Conservation (phyloP, 176 grass and related monocot species). For the Cenchrus purpureus region DNA sequence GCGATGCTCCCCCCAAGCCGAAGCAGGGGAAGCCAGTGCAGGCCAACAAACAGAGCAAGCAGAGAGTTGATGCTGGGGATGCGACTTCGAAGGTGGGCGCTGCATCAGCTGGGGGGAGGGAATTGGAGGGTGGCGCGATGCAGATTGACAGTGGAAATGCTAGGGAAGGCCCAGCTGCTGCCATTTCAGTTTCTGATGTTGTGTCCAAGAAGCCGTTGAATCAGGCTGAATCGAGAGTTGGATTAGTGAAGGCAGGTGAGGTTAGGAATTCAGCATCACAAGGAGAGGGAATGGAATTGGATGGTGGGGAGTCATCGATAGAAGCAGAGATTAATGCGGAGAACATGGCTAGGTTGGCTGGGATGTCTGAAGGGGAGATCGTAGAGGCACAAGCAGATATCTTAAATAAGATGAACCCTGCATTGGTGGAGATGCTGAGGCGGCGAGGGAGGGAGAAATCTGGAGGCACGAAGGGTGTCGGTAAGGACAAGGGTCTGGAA, state of each 20-base stretch:
- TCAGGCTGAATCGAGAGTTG: background rate
- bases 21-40: slow-evolving; percentile 30
- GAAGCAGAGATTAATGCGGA: slow-evolving; percentile 70
- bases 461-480: slow-evolving; percentile 29
- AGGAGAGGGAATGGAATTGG: slow-evolving; percentile 43
- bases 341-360: slow-evolving; percentile 67
- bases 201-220: background rate
- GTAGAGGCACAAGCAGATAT: slow-evolving; percentile 77
- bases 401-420: slow-evolving; percentile 79
- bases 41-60: slow-evolving; percentile 6
- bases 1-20: slow-evolving; percentile 44
- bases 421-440: slow-evolving; percentile 70
- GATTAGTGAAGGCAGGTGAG: background rate
- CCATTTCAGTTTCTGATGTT: slow-evolving; percentile 27
- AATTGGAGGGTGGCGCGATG: background rate
- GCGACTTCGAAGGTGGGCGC: background rate
- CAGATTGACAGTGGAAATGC: slow-evolving; percentile 7
- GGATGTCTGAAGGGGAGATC: slow-evolving; percentile 90
- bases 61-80: slow-evolving; percentile 24
- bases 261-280: background rate
- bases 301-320: slow-evolving; percentile 33
- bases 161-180: slow-evolving; percentile 2
- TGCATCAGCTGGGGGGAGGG: background rate
- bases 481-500: slow-evolving; percentile 28
- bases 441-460: slow-evolving; percentile 57